phyloP scores from a whole-genome alignment of 495 filamentous ascomycete species.

The Geoglossum glabrum region DNA sequence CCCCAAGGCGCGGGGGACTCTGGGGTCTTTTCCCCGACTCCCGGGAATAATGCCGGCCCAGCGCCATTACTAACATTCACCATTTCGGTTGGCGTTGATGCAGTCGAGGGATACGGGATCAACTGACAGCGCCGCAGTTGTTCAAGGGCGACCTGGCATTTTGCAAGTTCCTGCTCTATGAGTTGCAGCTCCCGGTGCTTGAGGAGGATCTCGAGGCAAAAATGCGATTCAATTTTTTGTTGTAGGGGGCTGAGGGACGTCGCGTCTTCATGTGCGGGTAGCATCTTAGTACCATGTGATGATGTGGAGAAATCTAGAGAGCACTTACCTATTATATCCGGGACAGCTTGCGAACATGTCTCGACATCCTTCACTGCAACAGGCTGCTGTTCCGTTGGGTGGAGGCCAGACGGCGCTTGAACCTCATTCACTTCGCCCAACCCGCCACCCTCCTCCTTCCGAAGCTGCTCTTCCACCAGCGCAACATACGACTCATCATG shows the following conservation, averaged over 20 bases:
- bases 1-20: conserved; percentile 63
- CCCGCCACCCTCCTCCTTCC: neutral
- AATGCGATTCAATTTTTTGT: conserved; percentile 61
- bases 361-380: neutral
- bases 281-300: neutral
- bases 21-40: conserved; percentile 34
- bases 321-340: neutral
- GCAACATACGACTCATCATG: neutral
- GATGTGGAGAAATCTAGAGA: neutral
- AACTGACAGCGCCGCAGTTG: conserved; percentile 81
- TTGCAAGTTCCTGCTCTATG: conserved; percentile 90
- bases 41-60: conserved; percentile 41
- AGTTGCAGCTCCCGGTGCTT: conserved; percentile 88
- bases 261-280: neutral
- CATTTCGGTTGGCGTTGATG: conserved; percentile 37
- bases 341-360: neutral
- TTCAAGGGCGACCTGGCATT: conserved; percentile 88
- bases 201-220: conserved; percentile 76
- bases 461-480: conserved; percentile 1
- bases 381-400: neutral
- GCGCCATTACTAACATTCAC: conserved; percentile 47
- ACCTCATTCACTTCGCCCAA: neutral
- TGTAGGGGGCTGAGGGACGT: conserved; percentile 24
- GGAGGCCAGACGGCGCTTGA: neutral
- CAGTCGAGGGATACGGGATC: conserved; percentile 59